phyloP scores from a whole-genome alignment of 148 eudicot species.

The Heliosperma pusillum region DNA sequence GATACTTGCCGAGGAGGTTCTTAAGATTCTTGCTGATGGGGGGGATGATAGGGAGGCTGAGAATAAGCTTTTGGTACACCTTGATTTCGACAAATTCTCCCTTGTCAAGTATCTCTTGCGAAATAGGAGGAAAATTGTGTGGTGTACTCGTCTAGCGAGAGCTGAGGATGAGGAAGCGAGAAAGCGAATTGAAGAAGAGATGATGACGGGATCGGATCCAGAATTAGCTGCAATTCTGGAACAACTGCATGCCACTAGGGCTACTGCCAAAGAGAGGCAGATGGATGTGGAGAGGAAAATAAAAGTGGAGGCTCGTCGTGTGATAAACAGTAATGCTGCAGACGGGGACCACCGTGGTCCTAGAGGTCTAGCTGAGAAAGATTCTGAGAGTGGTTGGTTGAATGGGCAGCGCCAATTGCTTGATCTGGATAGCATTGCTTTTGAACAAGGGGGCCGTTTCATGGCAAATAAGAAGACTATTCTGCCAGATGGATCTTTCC shows the following conservation, averaged over 20 bases:
- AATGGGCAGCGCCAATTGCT: conserved; percentile 71
- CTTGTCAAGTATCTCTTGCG: conserved; percentile 59
- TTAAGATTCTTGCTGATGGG: conserved; percentile 62
- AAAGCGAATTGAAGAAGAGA: conserved; percentile 65
- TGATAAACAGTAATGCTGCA: conserved; percentile 52
- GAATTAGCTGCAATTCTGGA: conserved; percentile 61
- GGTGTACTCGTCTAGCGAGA: conserved; percentile 77
- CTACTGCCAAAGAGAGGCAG: conserved; percentile 77
- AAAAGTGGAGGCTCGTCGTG: conserved; percentile 65
- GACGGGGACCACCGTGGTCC: conserved; percentile 43
- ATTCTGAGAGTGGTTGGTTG: conserved; percentile 62
- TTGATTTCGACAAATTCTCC: conserved; percentile 55
- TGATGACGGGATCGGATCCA: conserved; percentile 49
- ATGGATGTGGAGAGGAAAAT: conserved; percentile 74
- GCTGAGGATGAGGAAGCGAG: conserved; percentile 69
- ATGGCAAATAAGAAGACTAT: conserved; percentile 65
- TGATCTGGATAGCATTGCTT: conserved; percentile 61
- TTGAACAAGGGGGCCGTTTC: conserved; percentile 63
- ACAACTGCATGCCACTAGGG: conserved; percentile 80
- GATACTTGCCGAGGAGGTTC: conserved; percentile 68
- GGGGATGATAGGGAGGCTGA: conserved; percentile 69
- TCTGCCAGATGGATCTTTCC: conserved; percentile 59
- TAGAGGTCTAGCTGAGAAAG: conserved; percentile 44
- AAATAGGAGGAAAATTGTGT: conserved; percentile 63
- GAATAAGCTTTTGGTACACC: conserved; percentile 52